phyloP scores from a whole-genome alignment of 1,139 yeast species.

The Pneumocystis wakefieldiae region DNA sequence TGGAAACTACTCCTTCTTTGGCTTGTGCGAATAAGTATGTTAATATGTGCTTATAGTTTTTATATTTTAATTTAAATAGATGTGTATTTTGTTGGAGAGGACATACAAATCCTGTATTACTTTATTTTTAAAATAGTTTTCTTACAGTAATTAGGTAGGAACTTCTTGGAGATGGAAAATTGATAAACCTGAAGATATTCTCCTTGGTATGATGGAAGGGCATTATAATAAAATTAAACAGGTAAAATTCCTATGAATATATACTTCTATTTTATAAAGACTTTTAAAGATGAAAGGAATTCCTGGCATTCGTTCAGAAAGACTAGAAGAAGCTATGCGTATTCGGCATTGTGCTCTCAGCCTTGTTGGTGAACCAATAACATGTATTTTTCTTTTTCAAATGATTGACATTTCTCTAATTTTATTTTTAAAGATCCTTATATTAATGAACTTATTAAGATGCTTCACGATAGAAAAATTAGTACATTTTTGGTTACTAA shows the following conservation, averaged over 20 bases:
- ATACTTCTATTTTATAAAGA: neutral
- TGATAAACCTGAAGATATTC: constrained; percentile 69
- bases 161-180: constrained; percentile 95
- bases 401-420: constrained; percentile 18
- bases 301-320: constrained; percentile 79
- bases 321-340: constrained; percentile 79
- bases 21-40: constrained; percentile 67
- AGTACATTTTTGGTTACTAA: constrained; percentile 84
- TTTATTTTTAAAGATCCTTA: constrained; percentile 38
- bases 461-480: constrained; percentile 64
- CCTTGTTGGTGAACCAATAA: constrained; percentile 85
- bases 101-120: constrained; percentile 69
- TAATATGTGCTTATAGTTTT: neutral
- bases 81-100: constrained; percentile 98
- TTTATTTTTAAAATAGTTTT: neutral
- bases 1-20: constrained; percentile 89
- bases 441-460: constrained; percentile 65
- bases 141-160: constrained; percentile 31
- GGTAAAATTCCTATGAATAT: neutral
- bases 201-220: constrained; percentile 75
- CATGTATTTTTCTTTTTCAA: constrained; percentile 20
- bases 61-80: constrained; percentile 7
- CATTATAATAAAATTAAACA: constrained; percentile 74
- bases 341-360: constrained; percentile 87
- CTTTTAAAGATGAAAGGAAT: constrained; percentile 69